phyloP scores from a whole-genome alignment of 768 basidiomycete genomes.

The Tulasnella sp. region DNA sequence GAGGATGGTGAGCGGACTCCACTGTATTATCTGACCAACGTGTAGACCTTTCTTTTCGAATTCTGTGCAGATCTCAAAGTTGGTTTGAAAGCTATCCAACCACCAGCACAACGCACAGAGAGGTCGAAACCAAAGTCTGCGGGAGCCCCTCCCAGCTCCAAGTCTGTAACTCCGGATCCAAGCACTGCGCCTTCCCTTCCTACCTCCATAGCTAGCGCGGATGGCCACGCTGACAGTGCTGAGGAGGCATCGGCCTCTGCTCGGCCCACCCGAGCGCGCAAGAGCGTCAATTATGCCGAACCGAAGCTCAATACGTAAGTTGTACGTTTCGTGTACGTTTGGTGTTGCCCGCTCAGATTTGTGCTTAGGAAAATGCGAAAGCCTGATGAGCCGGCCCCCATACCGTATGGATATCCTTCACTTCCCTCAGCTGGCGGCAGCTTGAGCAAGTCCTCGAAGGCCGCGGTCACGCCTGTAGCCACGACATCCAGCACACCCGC shows the following conservation, averaged over 20 bases:
- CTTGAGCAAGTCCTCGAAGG: background rate
- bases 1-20: conserved; percentile 8
- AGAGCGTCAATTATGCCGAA: conserved; percentile 82
- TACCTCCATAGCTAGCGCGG: background rate
- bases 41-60: background rate
- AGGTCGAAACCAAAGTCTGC: background rate
- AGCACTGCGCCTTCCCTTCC: background rate
- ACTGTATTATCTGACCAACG: background rate
- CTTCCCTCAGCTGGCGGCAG: background rate
- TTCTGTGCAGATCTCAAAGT: background rate
- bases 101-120: background rate
- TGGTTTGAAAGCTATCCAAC: background rate
- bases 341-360: background rate
- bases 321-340: background rate
- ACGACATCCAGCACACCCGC: background rate
- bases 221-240: conserved; percentile 30
- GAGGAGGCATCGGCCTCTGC: conserved; percentile 41
- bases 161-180: background rate
- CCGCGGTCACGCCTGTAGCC: background rate
- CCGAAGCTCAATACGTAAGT: conserved; percentile 79
- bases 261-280: conserved; percentile 43
- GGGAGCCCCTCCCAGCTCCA: background rate
- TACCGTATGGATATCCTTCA: conserved; percentile 10
- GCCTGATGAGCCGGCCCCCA: conserved; percentile 46
- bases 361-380: conserved; percentile 78